Evolutionary conservation across 371 early-diverging fungal species (phyloP), one percentile per base, ranked within the genome.

Genomic region (Apophysomyces variabilis): DNA sequence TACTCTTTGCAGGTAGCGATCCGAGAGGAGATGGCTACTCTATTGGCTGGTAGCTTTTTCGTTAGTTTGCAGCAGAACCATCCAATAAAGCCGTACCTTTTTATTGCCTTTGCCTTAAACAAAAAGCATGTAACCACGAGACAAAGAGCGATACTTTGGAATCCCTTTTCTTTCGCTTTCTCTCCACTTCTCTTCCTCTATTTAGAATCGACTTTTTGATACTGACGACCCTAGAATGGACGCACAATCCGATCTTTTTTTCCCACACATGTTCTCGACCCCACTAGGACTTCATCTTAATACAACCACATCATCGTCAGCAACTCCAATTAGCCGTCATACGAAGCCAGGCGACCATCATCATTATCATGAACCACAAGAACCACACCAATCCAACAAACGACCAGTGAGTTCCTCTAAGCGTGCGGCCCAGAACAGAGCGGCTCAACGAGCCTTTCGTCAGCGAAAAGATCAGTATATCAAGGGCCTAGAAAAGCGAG

Each of bases 21-120:
- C 87, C 89, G 43, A 76, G 92, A 60, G 85, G 86, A 8, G 91
- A 92, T 73, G 92, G 92, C 37, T 83, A 83, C 64, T 88, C 87
- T 1, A 58, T 65, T 46, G 89, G 89, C 4, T 87, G 79, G 83
- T 85, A 76, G 65, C 18, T 14, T 47, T 47, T 47, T 47, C 5
- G n/a, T n/a, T 47, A 21, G 16, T 21, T 21, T 9, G 21, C 21
- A 21, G 7, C n/a, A 21, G 18, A 50, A 18, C 21, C 21, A 50
- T 50, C 21, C 21, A 50, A 50, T 50, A 50, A 50, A 21, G 54
- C 21, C 32, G 54, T 50, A 26, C 21, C 21, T 26, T 16, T 50
- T 21, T 11, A 11, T 50, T n/a, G 18, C 12, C 43, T 14, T 13
- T 18, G 47, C 47, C 18, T 47, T 47, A 47, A 47, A 47, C n/a